Conservation (phyloP, 192 early-diverging fungal genomes). For the Anaeromyces robustus region DNA sequence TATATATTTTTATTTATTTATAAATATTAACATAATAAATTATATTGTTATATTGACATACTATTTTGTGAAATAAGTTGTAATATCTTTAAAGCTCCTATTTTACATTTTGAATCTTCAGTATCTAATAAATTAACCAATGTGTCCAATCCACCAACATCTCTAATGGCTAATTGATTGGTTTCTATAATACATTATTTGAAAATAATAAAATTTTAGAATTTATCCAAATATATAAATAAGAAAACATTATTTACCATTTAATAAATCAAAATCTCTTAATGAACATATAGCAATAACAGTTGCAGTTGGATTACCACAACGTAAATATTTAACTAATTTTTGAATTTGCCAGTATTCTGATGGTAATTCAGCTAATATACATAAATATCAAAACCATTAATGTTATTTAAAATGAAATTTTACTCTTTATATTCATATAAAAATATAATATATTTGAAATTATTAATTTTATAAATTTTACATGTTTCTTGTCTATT, state of each 20-base stretch:
- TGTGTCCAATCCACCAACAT: constrained; percentile 44
- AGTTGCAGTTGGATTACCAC: constrained; percentile 49
- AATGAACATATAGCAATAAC: constrained; percentile 50
- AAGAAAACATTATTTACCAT: constrained; percentile 25
- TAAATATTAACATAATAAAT: too few species aligned
- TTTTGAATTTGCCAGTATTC: constrained; percentile 51
- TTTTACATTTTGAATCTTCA: constrained; percentile 45
- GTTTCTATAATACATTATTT: constrained; percentile 14
- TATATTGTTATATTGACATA: too few species aligned
- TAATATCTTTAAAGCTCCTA: constrained; percentile 40
- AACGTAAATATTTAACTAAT: constrained; percentile 40
- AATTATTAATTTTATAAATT: too few species aligned
- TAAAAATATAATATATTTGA: too few species aligned
- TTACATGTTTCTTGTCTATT: background rate
- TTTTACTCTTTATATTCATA: too few species aligned
- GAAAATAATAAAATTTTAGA: too few species aligned
- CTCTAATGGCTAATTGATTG: constrained; percentile 45
- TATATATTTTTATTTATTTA: too few species aligned
- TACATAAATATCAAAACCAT: too few species aligned
- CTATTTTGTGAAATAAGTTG: constrained; percentile 41
- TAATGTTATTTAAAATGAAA: background rate
- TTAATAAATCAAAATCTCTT: constrained; percentile 41
- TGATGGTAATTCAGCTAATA: constrained; percentile 34
- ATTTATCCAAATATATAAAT: too few species aligned
- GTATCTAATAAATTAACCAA: constrained; percentile 47